A percentile compares a stretch with the other conserved stretches of the same genome.
These are phyloP conservation scores for Xerocomellus amylosporus DNA, from an alignment of 768 basidiomycete species.

Conservation along the genomic window DNA sequence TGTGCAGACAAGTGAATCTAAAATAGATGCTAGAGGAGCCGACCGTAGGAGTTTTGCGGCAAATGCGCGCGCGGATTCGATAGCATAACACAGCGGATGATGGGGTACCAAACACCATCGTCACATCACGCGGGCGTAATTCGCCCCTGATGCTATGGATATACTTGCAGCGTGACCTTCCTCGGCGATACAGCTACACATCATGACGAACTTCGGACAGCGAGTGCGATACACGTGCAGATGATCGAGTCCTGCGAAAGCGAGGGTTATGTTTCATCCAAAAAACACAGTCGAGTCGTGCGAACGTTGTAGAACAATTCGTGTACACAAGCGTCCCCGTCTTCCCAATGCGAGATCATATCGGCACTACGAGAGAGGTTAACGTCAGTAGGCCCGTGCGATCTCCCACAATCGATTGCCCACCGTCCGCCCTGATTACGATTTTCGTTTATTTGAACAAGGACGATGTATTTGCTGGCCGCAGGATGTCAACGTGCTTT, in stretches of 20 bases:
- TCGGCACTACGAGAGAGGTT: conserved; percentile 53
- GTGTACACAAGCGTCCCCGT: conserved; percentile 71
- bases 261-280: conserved; percentile 11
- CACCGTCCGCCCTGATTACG: conserved; percentile 82
- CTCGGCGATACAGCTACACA: conserved; percentile 25
- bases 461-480: conserved; percentile 78
- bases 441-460: conserved; percentile 84
- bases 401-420: conserved; percentile 21
- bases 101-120: conserved; percentile 15
- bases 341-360: conserved; percentile 87
- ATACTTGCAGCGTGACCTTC: conserved; percentile 19
- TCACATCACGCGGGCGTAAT: conserved; percentile 19
- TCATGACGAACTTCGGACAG: conserved; percentile 46
- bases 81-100: conserved; percentile 18
- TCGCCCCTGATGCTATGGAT: conserved; percentile 16
- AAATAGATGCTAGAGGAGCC: conserved; percentile 19
- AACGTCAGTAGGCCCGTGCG: conserved; percentile 6
- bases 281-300: conserved; percentile 12
- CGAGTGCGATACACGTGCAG: conserved; percentile 63
- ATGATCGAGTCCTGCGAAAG: conserved; percentile 63
- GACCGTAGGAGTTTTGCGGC: conserved; percentile 13
- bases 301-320: conserved; percentile 79
- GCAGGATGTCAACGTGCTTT: conserved; percentile 16
- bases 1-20: conserved; percentile 19
- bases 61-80: conserved; percentile 10